A percentile compares a stretch with the other conserved stretches of the same genome.
Conservation (phyloP, 2,329 filamentous ascomycete species). For the Trichoderma endophyticum region DNA sequence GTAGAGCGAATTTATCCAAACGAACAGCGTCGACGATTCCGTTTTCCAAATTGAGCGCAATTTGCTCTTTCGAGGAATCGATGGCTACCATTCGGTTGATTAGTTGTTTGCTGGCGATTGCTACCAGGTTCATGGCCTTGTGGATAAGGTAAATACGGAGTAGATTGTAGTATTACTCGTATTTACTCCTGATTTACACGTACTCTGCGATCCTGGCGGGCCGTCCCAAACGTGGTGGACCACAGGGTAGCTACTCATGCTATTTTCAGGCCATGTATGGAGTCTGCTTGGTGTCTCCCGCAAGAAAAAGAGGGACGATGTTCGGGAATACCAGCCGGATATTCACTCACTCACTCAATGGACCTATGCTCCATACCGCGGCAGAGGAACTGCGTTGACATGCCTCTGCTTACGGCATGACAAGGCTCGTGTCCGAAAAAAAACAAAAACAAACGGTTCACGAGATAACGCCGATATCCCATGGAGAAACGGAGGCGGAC, state of each 20-base stretch:
- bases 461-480: neutral
- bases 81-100: neutral
- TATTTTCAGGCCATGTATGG: neutral
- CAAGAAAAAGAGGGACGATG: neutral
- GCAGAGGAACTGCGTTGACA: neutral
- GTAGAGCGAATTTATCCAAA: neutral
- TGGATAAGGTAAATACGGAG: neutral
- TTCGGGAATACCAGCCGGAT: neutral
- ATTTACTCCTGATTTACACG: neutral
- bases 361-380: neutral
- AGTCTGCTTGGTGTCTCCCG: neutral
- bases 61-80: neutral
- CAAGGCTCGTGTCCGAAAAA: neutral
- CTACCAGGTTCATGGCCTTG: neutral
- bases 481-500: neutral
- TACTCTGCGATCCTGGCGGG: neutral
- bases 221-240: neutral
- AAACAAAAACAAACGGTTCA: neutral
- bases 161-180: neutral
- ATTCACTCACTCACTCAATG: neutral
- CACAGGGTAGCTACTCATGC: neutral
- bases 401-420: neutral
- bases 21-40: neutral
- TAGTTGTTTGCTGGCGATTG: neutral
- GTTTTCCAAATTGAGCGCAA: neutral